These are phyloP conservation scores for Ceratobasidium sp. DNA, from an alignment of 1,284 basidiomycete species.

Conservation along the genomic window DNA sequence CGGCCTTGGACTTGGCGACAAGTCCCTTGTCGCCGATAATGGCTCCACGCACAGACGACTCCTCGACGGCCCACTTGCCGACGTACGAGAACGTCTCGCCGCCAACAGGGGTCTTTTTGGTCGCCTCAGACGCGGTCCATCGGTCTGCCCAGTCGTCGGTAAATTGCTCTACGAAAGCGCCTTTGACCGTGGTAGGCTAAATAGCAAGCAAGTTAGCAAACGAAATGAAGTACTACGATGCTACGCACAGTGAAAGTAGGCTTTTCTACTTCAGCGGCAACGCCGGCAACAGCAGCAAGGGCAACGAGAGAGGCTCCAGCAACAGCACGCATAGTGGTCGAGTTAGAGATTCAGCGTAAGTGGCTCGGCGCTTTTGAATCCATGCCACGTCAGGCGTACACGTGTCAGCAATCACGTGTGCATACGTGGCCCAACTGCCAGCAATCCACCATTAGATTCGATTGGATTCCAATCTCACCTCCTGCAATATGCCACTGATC, in stretches of 20 bases:
- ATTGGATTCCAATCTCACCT: constrained; percentile 2
- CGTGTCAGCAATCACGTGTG: constrained; percentile 24
- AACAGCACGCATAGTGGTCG: constrained; percentile 60
- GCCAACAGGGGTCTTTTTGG: constrained; percentile 95
- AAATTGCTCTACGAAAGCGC: constrained; percentile 99
- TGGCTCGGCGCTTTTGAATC: constrained; percentile 42
- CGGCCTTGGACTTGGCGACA: constrained; percentile 92
- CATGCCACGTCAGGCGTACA: constrained; percentile 47
- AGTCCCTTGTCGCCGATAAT: constrained; percentile 89
- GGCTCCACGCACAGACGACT: constrained; percentile 73
- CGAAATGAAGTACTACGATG: not conserved
- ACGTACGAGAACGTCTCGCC: constrained; percentile 97
- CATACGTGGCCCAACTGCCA: constrained; percentile 39
- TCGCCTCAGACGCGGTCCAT: constrained; percentile 97
- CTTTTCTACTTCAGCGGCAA: constrained; percentile 33
- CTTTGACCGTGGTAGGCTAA: constrained; percentile 85
- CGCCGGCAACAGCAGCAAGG: constrained; percentile 31
- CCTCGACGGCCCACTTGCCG: constrained; percentile 97
- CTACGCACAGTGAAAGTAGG: constrained; percentile 8
- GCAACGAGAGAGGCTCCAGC: constrained; percentile 45
- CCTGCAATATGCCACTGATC: constrained; percentile 38
- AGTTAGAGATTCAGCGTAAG: constrained; percentile 45
- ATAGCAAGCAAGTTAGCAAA: constrained; percentile 14
- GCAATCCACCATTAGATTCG: constrained; percentile 22
- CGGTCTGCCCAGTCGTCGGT: constrained; percentile 89